Evolutionary conservation across 1,284 basidiomycete species (phyloP).

Genomic region (Agroathelia rolfsii): DNA sequence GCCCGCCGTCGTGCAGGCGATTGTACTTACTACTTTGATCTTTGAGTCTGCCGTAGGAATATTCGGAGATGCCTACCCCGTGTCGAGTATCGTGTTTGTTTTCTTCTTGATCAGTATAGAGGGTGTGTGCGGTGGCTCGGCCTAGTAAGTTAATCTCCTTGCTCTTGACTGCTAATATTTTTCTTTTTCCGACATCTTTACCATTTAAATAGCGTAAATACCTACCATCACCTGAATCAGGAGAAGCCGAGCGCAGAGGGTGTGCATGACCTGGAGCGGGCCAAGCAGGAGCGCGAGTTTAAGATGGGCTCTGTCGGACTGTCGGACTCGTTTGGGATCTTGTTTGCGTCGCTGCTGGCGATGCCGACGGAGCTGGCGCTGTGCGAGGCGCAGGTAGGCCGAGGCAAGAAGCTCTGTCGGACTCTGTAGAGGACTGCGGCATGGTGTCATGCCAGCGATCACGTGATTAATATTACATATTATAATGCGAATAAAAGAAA

Average conservation of each 20-base stretch:
- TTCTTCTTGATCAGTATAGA: constrained; percentile 78
- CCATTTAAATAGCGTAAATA: constrained; percentile 56
- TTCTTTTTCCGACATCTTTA: constrained; percentile 2
- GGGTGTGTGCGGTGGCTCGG: constrained; percentile 83
- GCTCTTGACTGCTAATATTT: neutral
- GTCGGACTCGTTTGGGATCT: constrained; percentile 66
- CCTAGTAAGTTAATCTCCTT: constrained; percentile 54
- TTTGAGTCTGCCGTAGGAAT: constrained; percentile 64
- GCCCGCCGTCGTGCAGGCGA: constrained; percentile 63
- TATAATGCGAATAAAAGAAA: too few species aligned
- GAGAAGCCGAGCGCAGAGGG: constrained; percentile 41
- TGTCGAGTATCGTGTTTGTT: constrained; percentile 51
- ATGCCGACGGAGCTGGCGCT: constrained; percentile 80
- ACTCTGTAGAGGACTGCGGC: too few species aligned
- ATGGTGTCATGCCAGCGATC: too few species aligned
- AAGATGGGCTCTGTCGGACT: constrained; percentile 83
- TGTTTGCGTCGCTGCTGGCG: constrained; percentile 69
- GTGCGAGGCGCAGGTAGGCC: constrained; percentile 62
- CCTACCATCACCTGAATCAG: constrained; percentile 79
- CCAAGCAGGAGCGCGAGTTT: constrained; percentile 74
- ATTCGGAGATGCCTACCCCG: constrained; percentile 41
- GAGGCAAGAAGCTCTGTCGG: constrained; percentile 67
- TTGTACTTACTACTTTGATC: constrained; percentile 49
- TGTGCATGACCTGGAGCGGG: constrained; percentile 40
- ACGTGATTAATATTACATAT: too few species aligned